Evolutionary conservation across 192 early-diverging fungal genomes (phyloP).

Genomic region (Coemansia javaensis): DNA sequence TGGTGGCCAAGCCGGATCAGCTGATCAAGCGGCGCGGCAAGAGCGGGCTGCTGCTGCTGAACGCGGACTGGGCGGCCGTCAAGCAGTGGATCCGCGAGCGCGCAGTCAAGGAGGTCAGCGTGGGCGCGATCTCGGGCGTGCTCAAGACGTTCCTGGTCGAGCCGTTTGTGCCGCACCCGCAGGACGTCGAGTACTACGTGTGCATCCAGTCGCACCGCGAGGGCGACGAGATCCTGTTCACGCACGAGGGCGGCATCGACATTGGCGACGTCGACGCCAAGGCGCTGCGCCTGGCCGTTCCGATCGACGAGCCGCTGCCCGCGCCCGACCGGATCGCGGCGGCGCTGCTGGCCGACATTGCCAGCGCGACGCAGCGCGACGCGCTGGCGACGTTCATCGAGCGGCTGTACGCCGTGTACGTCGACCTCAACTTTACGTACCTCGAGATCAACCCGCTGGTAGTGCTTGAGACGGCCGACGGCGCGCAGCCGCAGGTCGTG

Average conservation of each 20-base stretch:
- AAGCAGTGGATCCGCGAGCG: slow-evolving; percentile 87
- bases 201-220: slow-evolving; percentile 94
- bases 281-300: slow-evolving; percentile 79
- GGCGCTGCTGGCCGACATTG: slow-evolving; percentile 66
- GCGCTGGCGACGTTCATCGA: slow-evolving; percentile 87
- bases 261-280: slow-evolving; percentile 98
- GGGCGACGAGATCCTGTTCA: slow-evolving; percentile 95
- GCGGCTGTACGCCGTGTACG: slow-evolving; percentile 91
- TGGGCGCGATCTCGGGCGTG: slow-evolving; percentile 77
- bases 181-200: slow-evolving; percentile 93
- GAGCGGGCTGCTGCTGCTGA: slow-evolving; percentile 88
- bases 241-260: slow-evolving; percentile 97
- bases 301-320: slow-evolving; percentile 75
- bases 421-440: slow-evolving; percentile 97
- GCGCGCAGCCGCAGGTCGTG: slow-evolving; percentile 65
- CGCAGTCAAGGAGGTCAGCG: slow-evolving; percentile 80
- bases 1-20: slow-evolving; percentile 98
- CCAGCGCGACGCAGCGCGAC: slow-evolving; percentile 56
- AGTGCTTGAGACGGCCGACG: slow-evolving; percentile 66
- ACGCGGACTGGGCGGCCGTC: slow-evolving; percentile 82
- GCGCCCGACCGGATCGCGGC: slow-evolving; percentile 58
- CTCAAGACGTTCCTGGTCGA: slow-evolving; percentile 95
- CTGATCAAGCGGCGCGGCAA: slow-evolving; percentile 98
- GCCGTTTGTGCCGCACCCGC: slow-evolving; percentile 88
- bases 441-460: slow-evolving; percentile 99